Evolutionary conservation across 495 filamentous ascomycete species (phyloP).

Genomic region (Rostrohypoxylon terebratum): DNA sequence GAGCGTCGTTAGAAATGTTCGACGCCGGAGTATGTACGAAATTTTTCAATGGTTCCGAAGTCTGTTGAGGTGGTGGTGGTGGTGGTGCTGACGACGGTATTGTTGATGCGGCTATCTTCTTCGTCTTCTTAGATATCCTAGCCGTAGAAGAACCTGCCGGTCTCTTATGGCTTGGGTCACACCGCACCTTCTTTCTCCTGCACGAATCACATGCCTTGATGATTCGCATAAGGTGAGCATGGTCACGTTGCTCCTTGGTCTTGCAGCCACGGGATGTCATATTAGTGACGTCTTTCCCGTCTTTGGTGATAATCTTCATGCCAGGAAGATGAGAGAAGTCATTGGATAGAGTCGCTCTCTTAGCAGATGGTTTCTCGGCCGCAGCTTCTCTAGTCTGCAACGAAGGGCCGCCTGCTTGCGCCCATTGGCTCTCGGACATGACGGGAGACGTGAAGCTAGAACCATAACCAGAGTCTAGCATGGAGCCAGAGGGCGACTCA

Average conservation of each 20-base stretch:
- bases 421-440: constrained; percentile 57
- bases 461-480: constrained; percentile 58
- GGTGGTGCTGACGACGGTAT: constrained; percentile 43
- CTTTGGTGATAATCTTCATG: constrained; percentile 70
- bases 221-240: constrained; percentile 68
- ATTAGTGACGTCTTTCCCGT: constrained; percentile 67
- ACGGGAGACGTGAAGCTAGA: constrained; percentile 61
- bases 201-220: constrained; percentile 70
- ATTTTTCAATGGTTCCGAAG: constrained; percentile 36
- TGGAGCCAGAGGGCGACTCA: constrained; percentile 54
- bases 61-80: constrained; percentile 31
- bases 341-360: constrained; percentile 36
- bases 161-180: constrained; percentile 64
- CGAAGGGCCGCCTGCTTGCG: constrained; percentile 46
- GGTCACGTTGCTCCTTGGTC: constrained; percentile 70
- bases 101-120: constrained; percentile 47
- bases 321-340: constrained; percentile 65
- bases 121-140: constrained; percentile 53
- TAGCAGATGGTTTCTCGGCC: constrained; percentile 38
- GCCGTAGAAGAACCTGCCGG: constrained; percentile 50
- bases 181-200: constrained; percentile 66
- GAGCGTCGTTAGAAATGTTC: constrained; percentile 16
- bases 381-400: constrained; percentile 35
- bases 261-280: constrained; percentile 67
- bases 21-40: constrained; percentile 29